Evolutionary conservation across 192 early-diverging fungal genomes (phyloP), one percentile per base, ranked within the genome.

Genomic region (Coemansia sp.): DNA sequence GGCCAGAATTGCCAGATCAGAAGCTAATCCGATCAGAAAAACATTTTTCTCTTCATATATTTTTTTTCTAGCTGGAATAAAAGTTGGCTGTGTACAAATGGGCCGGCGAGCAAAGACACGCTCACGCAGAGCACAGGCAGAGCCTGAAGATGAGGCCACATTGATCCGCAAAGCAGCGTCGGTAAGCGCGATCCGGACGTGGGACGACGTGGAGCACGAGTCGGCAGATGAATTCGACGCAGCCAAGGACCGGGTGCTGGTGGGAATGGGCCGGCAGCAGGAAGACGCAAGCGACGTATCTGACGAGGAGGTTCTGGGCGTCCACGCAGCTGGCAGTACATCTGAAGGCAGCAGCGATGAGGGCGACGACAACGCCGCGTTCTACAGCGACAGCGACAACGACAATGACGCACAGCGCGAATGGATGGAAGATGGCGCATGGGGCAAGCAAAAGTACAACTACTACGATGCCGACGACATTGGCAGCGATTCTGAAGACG

Each of bases 401-500:
- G 52, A 62, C 37, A 60, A 63, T 6, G 68, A 69, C 26, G 50
- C 63, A 4, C 28, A 60, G 39, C 60, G 34, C 53, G 36, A 20
- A 5, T 54, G 62, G 52, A 15, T 53, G 40, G 60, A 84, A 64
- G 83, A 88, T 26, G 71, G 80, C 38, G 85, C 89, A 0, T 96
- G 93, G 93, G 93, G 93, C 26, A 83, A 77, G 34, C 81, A 71
- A 20, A 84, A 87, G 51, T 69, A 84, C 45, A 84, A 82, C 51
- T 96, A 90, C 82, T 95, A 95, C 70, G 71, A 91, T 51, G 90
- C 89, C 5, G 92, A 96, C 51, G 90, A 93, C 36, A 68, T 82
- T 32, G 80, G 76, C 26, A 82, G 84, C 6, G 90, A 93, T 45
- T 68, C 89, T 39, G 88, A 87, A 17, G 88, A 87, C 43, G 88